Base-by-base conservation (phyloP, 352 stramenopile genomes). In the Globisporangium barbulae region DNA sequence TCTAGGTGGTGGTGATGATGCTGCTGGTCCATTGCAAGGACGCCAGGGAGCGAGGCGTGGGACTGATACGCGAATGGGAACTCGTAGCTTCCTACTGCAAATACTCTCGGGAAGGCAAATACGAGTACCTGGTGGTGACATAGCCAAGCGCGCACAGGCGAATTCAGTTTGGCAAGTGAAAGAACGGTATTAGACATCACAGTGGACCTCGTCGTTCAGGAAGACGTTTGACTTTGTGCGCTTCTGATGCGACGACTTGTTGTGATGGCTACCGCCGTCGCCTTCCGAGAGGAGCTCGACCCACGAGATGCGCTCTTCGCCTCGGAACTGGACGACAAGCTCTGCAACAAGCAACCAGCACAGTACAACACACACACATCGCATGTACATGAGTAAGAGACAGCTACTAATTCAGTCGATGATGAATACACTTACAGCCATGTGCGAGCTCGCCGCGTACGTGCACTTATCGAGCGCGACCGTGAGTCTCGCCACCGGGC, bases 61-160 rank as follows among this genome's bases (percentile, higher is more conserved):
- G 61, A 57, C 31, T 74, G 64, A 31, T 72, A 74, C 59, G 30
- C 44, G 54, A 74, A 74, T 21, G 60, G 47, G 37, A 71, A 74
- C 28, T 65, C 53, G 45, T 74, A 74, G 56, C 68, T 39, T 13
- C 65, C 60, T 13, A 48, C 42, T 2, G 54, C 3, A 8, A 74
- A 48, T 4, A 53, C 15, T 22, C 68, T 61, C 30, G 68, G 65
- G 52, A 74, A 66, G 19, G 58, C 30, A 47, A 69, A 74, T 12
- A 74, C 44, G 30, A 62, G 47, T 10, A 74, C 33, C 49, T 67
- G 49, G n/a, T 7, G 30, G 30, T 9, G 17, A 59, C 33, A 37
- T 10, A 37, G 25, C 25, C n/a, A 17, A 22, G 13, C 28, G 7
- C 30, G 33, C 19, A 64, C 28, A 39, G 19, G 37, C 8, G 37